Evolutionary conservation across 176 grass and related monocot genomes (phyloP).

Genomic region (Poa annua): DNA sequence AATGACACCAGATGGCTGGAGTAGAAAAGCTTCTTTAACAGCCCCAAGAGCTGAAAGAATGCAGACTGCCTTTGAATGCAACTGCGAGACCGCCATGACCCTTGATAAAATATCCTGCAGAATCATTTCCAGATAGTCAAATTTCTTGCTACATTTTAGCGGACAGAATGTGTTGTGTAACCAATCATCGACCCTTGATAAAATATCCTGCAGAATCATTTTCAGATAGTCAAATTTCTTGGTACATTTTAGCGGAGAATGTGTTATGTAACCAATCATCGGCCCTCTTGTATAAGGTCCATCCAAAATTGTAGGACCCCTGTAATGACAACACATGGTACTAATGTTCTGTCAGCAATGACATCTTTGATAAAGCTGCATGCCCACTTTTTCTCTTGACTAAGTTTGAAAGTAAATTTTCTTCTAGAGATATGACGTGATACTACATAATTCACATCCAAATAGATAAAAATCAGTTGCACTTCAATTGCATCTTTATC

Average conservation of each 20-base stretch:
- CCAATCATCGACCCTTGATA: constrained; percentile 41
- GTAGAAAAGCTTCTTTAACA: constrained; percentile 42
- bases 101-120: constrained; percentile 48
- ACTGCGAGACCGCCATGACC: constrained; percentile 27
- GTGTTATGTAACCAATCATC: not conserved
- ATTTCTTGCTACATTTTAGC: not conserved
- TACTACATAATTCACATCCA: not conserved
- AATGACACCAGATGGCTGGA: constrained; percentile 41
- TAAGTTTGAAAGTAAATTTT: not conserved
- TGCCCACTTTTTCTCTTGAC: not conserved
- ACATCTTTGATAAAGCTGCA: not conserved
- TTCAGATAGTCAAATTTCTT: constrained; percentile 8
- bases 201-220: constrained; percentile 45
- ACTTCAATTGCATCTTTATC: not conserved
- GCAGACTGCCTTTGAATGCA: constrained; percentile 33
- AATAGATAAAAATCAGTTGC: not conserved
- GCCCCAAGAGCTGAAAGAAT: constrained; percentile 47
- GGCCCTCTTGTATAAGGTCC: not conserved
- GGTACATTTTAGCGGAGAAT: not conserved
- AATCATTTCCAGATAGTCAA: constrained; percentile 19
- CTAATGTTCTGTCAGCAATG: not conserved
- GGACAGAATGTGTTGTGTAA: not conserved
- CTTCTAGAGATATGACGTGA: not conserved
- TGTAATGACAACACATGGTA: not conserved
- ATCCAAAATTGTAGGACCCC: not conserved